Evolutionary conservation across 768 basidiomycete species (phyloP).

Genomic region (Polyporus arcularius): DNA sequence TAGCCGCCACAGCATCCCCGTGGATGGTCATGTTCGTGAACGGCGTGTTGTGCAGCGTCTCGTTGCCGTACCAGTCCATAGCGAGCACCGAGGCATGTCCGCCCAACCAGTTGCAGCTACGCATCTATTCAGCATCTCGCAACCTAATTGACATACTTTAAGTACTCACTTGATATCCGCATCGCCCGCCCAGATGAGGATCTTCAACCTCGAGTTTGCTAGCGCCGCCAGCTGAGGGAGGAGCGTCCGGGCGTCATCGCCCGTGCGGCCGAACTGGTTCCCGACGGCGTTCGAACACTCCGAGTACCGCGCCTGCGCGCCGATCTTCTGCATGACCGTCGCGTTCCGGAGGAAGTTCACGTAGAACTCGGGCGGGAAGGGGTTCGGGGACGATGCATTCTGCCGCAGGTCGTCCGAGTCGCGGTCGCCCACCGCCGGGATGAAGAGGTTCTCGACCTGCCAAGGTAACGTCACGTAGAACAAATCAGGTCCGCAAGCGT

Average conservation of each 20-base stretch:
- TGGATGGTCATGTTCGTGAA: slow-evolving; percentile 58
- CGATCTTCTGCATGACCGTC: slow-evolving; percentile 45
- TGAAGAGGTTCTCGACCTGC: slow-evolving; percentile 48
- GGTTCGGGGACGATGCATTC: slow-evolving; percentile 41
- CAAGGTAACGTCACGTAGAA: not conserved
- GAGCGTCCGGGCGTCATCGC: slow-evolving; percentile 61
- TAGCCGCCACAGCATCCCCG: slow-evolving; percentile 53
- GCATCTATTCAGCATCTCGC: not conserved
- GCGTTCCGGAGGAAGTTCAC: slow-evolving; percentile 44
- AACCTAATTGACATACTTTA: not conserved
- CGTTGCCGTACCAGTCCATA: slow-evolving; percentile 50
- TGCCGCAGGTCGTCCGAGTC: slow-evolving; percentile 62
- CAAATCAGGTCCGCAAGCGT: not conserved
- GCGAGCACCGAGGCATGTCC: slow-evolving; percentile 40
- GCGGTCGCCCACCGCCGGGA: slow-evolving; percentile 51
- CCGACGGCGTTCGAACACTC: slow-evolving; percentile 51
- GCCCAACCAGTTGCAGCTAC: slow-evolving; percentile 42
- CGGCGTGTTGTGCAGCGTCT: slow-evolving; percentile 39
- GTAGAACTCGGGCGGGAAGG: slow-evolving; percentile 61
- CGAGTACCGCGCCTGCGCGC: slow-evolving; percentile 46
- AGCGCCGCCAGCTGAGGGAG: slow-evolving; percentile 51
- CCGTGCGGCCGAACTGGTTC: slow-evolving; percentile 47
- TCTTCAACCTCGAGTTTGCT: slow-evolving; percentile 42
- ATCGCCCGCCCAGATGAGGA: slow-evolving; percentile 45
- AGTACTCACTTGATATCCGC: slow-evolving; percentile 35